Percentiles rank a stretch among this genome's conserved stretches.
Evolutionary conservation across 257 asterid species (phyloP).

Genomic region (Coffea canephora): DNA sequence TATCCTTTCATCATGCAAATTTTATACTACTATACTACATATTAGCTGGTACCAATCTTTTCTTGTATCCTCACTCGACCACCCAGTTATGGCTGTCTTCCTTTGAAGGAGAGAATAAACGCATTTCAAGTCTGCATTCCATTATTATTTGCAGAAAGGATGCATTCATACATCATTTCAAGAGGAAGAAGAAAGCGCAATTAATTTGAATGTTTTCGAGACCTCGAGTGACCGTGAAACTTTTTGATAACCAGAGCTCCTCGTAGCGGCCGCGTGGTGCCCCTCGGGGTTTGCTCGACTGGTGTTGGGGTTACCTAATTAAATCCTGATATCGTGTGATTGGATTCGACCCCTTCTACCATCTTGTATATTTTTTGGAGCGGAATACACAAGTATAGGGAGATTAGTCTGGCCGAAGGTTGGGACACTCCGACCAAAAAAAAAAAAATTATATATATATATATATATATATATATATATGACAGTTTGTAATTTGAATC

Average conservation of each 20-base stretch:
- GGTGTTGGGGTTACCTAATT: too few relatives aligned
- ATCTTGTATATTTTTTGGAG: too few relatives aligned
- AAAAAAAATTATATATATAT: too few relatives aligned
- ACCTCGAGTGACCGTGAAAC: background rate
- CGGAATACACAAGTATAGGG: too few relatives aligned
- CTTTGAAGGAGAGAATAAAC: background rate
- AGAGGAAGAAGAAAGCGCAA: background rate
- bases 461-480: too few relatives aligned
- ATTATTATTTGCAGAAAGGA: background rate
- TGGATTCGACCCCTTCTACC: too few relatives aligned
- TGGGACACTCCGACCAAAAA: too few relatives aligned
- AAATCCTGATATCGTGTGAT: too few relatives aligned
- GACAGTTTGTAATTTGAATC: too few relatives aligned
- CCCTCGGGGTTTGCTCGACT: too few relatives aligned
- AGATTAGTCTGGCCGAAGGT: too few relatives aligned
- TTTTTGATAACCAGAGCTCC: background rate
- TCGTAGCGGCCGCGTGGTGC: too few relatives aligned
- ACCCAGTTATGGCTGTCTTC: constrained; percentile 8
- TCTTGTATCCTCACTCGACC: constrained; percentile 5
- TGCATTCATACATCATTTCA: constrained; percentile 7
- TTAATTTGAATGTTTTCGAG: background rate
- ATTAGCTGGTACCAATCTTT: background rate
- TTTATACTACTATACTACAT: background rate
- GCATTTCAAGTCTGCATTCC: constrained; percentile 22
- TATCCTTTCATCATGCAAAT: background rate